Evolutionary conservation across 2,329 filamentous ascomycete genomes (phyloP), one percentile per base, ranked within the genome.

Genomic region (Mycocentrospora acerina): DNA sequence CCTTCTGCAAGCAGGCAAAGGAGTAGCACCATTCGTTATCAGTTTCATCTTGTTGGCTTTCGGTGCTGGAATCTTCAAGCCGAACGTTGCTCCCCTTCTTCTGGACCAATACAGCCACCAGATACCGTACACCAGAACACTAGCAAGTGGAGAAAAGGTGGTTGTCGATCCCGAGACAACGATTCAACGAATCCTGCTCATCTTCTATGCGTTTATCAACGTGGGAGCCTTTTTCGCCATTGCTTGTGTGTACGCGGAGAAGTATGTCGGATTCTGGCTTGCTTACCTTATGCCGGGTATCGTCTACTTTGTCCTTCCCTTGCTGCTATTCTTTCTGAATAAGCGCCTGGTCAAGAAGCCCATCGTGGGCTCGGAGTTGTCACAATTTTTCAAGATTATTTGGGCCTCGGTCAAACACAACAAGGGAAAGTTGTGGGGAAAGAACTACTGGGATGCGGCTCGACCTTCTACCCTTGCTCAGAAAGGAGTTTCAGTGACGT

Each of bases 101-200:
- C 55, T 74, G 22, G 72, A 75, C 35, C 73, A 76, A 39, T 71
- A 73, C 45, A 46, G 55, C 37, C 53, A 72, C 40, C 66, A 69
- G 43, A 66, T 62, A 19, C 56, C 67, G 4, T 72, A 71, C 37
- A 66, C 68, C 13, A 71, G 69, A 46, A 65, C 64, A 1, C 62
- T 76, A 6, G 62, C 68, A 37, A 19, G 68, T 14, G 40, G 40
- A 6, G 40, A 42, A 18, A 34, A 16, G n/a, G 40, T 42, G 0
- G 29, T 76, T 19, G 68, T 75, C 12, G 73, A 76, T 34, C 73
- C 72, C 0, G 71, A 73, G 44, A 59, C 64, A 2, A 75, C 72
- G 0, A 59, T 71, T 2, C 66, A 61, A 17, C 55, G 66, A 4
- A 58, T 61, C 7, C 60, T 63, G 57, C 46, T 69, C 0, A 47